Base-by-base conservation (phyloP, 768 basidiomycete species). In the Gelatoporia subvermispora region DNA sequence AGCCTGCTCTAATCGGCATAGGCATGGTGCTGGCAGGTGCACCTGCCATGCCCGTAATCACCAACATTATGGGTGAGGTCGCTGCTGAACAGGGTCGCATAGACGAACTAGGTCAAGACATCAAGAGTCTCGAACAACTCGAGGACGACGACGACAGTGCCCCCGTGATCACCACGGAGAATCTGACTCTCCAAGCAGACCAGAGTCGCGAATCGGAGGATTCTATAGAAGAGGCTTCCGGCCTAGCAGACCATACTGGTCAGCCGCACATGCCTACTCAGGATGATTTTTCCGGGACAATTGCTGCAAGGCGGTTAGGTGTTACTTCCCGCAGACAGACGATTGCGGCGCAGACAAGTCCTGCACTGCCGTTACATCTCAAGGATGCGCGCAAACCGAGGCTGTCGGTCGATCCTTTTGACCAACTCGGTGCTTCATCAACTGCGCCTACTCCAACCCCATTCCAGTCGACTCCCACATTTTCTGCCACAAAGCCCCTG, bases 71-170 rank as follows among this genome's bases (percentile, higher is more conserved):
- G 64, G 93, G 94, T 4, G 69, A 86, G 51, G 85, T 95, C 43
- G 88, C 91, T 2, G 70, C 98, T 43, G 92, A 92, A 55, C 95
- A 98, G 68, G 94, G 94, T 1, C 76, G 91, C 16, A 73, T 76
- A 44, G 83, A 85, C 51, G 84, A 87, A 45, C 74, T 76, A n/a
- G 72, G 71, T 1, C 64, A 67, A 48, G 69, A 73, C 48, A 63
- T 72, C 18, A 75, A 72, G 60, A 79, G 79, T 52, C 60, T 80
- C 20, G 73, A 80, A 54, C 58, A 68, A 13, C 66, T 66, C 7
- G 72, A 74, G 36, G 76, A 78, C 35, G 28, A 31, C 28, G 76
- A 75, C 16, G 58, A 38, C 8, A 50, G 51, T 13, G 49, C 51
- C 3, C 57, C 49, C 70, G 41, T 55, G 18, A 63, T 68, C 41